Percentiles rank a stretch among this genome's conserved stretches.
Evolutionary conservation across 139 green algal genomes (phyloP).

Genomic region (Chlorella vulgaris): DNA sequence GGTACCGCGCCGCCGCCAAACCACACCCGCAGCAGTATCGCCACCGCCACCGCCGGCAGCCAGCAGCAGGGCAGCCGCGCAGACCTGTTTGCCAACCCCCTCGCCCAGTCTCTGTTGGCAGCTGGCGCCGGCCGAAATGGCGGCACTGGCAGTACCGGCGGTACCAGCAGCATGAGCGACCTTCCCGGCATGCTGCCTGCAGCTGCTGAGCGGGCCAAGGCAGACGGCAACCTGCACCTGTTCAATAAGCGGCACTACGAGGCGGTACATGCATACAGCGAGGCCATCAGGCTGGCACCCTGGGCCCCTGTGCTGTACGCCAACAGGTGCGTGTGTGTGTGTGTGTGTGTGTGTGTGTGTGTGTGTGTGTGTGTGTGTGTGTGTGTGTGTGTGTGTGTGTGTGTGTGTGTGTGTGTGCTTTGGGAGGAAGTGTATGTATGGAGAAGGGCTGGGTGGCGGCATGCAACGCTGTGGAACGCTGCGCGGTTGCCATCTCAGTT

Average conservation of each 20-base stretch:
- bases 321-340: constrained; percentile 30
- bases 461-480: neutral
- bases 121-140: neutral
- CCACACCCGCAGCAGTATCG: constrained; percentile 6
- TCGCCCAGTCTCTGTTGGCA: neutral
- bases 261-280: constrained; percentile 52
- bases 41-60: neutral
- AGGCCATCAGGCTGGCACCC: constrained; percentile 57
- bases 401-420: no score
- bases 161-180: neutral
- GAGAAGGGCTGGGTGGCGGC: no score
- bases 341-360: neutral
- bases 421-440: no score
- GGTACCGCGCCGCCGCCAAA: neutral
- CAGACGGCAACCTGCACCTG: constrained; percentile 53
- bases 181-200: constrained; percentile 41
- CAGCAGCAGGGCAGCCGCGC: neutral
- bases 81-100: constrained; percentile 7
- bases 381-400: no score
- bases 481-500: neutral
- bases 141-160: neutral
- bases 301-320: constrained; percentile 48
- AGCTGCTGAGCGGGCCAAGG: constrained; percentile 53
- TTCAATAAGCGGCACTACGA: constrained; percentile 49
- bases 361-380: no score